Evolutionary conservation across 2,329 filamentous ascomycete genomes (phyloP), one percentile per base, ranked within the genome.

Genomic region (Colletotrichum musae): DNA sequence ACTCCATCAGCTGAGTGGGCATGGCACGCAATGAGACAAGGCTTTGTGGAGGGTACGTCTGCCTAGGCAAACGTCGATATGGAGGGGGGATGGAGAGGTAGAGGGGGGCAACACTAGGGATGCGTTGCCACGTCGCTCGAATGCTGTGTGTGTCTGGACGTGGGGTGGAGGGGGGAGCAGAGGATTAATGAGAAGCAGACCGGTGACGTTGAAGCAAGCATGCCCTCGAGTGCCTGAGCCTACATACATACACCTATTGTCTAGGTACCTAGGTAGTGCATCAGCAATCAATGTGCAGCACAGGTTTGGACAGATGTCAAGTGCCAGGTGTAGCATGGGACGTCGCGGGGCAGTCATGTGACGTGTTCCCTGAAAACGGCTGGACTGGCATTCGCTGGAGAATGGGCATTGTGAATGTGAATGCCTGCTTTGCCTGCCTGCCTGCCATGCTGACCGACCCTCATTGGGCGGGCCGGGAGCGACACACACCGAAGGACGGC

Each of bases 301-400:
- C 28, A 9, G 61, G 41, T 21, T 62, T 28, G 48, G 28, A 64
- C 24, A 43, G 51, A 60, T 54, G 50, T 47, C 26, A 43, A 47
- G 36, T 47, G 50, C 39, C 26, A 43, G 39, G 36, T 47, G 51
- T 60, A 56, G 62, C n/a, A 51, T 53, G 50, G 66, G 53, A 70
- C 66, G 66, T 70, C 53, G 61, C 56, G 66, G 52, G 36, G 52
- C 53, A 65, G 67, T 71, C 70, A 71, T 71, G 70, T 71, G 70
- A 71, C 50, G 41, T 21, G 52, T 41, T 51, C 4, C 51, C 66
- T 41, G 56, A 26, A 53, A 52, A 53, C 21, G 36, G 18, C 47
- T 41, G 53, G 64, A 57, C 47, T 57, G 51, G n/a, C 52, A 21
- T 60, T 51, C 39, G 32, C 50, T 52, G 48, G 48, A 39, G 10